Evolutionary conservation across 345 rosid genomes (phyloP).

Genomic region (Salix arbutifolia): DNA sequence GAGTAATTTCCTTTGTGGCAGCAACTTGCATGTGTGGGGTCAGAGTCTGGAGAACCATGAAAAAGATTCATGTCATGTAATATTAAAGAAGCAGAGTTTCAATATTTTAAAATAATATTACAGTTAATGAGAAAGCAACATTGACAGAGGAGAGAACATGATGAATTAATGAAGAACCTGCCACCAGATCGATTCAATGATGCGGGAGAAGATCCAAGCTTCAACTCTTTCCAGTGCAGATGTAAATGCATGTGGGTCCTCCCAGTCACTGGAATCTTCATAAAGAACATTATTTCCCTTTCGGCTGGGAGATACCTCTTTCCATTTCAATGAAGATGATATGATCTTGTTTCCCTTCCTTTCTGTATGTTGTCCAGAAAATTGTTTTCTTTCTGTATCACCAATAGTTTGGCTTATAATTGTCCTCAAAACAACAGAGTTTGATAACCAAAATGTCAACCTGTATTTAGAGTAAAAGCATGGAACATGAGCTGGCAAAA

Average conservation of each 20-base stretch:
- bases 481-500: slow-evolving; percentile 1
- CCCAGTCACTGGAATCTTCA: slow-evolving; percentile 47
- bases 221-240: slow-evolving; percentile 78
- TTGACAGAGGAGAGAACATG: slow-evolving; percentile 5
- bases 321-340: slow-evolving; percentile 58
- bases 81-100: neutral
- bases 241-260: slow-evolving; percentile 51
- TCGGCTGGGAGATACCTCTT: slow-evolving; percentile 40
- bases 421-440: slow-evolving; percentile 68
- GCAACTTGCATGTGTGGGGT: slow-evolving; percentile 89
- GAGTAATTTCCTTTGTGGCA: slow-evolving; percentile 37
- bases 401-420: slow-evolving; percentile 47
- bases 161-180: slow-evolving; percentile 46
- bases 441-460: slow-evolving; percentile 92
- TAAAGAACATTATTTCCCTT: slow-evolving; percentile 28
- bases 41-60: slow-evolving; percentile 57
- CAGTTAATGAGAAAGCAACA: neutral
- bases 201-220: slow-evolving; percentile 88
- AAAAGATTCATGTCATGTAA: slow-evolving; percentile 14
- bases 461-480: slow-evolving; percentile 35
- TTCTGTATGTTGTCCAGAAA: slow-evolving; percentile 31
- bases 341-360: slow-evolving; percentile 34
- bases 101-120: neutral
- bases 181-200: slow-evolving; percentile 94
- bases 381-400: slow-evolving; percentile 32